Percentiles rank a stretch among this genome's conserved stretches.
Conservation (phyloP, 2,329 filamentous ascomycete species). For the Trichoderma sp. region DNA sequence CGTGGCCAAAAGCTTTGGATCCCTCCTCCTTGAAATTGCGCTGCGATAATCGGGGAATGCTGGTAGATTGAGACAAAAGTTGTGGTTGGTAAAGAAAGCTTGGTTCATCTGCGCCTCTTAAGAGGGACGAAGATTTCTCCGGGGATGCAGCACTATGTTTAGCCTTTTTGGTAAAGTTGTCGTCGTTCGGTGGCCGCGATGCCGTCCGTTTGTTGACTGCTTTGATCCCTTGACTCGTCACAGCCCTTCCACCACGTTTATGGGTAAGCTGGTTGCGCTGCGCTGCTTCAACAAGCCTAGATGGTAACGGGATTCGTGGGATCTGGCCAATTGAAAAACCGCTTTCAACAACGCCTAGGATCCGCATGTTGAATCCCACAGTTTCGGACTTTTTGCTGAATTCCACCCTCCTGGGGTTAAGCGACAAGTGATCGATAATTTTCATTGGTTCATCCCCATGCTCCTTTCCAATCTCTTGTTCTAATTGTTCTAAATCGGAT, state of each 20-base stretch:
- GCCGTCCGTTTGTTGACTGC: background rate
- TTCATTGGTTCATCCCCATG: background rate
- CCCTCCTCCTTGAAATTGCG: background rate
- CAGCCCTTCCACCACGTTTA: background rate
- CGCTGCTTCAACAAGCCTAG: conserved; percentile 2
- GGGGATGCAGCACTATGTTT: background rate
- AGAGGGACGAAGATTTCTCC: background rate
- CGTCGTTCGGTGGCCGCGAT: background rate
- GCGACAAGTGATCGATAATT: background rate
- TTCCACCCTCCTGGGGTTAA: background rate
- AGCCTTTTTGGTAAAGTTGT: background rate
- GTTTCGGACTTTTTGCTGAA: background rate
- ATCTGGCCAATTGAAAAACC: background rate
- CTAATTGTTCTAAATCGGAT: background rate
- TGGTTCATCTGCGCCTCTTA: background rate
- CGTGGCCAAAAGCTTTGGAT: background rate
- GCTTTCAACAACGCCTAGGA: background rate
- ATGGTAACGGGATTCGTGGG: background rate
- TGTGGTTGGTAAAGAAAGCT: background rate
- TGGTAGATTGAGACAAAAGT: background rate
- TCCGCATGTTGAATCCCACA: too few relatives aligned
- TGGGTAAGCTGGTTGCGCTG: background rate
- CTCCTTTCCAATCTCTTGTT: background rate
- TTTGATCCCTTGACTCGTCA: background rate
- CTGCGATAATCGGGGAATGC: background rate